Evolutionary conservation across 352 stramenopile species (phyloP).

Genomic region (Phytophthora capsici): DNA sequence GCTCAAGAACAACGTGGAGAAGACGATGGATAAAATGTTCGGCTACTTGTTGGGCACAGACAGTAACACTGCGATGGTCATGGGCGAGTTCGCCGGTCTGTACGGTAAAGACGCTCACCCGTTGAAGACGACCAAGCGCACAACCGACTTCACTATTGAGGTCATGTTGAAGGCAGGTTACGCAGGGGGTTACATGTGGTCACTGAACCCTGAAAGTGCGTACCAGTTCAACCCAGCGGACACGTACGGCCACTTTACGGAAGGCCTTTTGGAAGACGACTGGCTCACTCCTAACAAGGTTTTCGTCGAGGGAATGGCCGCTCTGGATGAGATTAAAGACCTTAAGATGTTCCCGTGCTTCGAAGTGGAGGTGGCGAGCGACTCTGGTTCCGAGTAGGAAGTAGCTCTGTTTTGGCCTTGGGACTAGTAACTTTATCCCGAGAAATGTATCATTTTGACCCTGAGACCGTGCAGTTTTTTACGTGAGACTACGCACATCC

Average conservation of each 20-base stretch:
- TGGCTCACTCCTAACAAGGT: conserved; percentile 72
- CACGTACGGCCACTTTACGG: conserved; percentile 63
- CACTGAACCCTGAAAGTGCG: conserved; percentile 75
- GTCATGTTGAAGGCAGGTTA: conserved; percentile 60
- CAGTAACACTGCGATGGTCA: conserved; percentile 58
- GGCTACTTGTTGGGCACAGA: conserved; percentile 54
- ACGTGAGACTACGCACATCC: conserved; percentile 10
- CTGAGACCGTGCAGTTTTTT: neutral
- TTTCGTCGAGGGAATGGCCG: conserved; percentile 63
- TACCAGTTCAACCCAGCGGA: conserved; percentile 81
- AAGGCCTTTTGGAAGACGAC: conserved; percentile 70
- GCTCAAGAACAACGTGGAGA: conserved; percentile 60
- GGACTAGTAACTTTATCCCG: conserved; percentile 14
- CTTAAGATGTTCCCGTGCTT: conserved; percentile 79
- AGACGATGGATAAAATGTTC: conserved; percentile 78
- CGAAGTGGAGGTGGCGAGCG: conserved; percentile 22
- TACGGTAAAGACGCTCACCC: conserved; percentile 66
- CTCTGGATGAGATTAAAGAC: conserved; percentile 59
- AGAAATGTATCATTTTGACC: conserved; percentile 44
- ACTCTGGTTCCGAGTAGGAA: conserved; percentile 16
- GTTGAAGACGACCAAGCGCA: conserved; percentile 62
- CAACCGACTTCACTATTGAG: conserved; percentile 73
- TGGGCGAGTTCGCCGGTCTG: conserved; percentile 74
- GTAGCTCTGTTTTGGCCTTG: conserved; percentile 20
- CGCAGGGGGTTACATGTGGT: conserved; percentile 83